Percentiles rank a stretch among this genome's conserved stretches.
Evolutionary conservation across 1,139 yeast genomes (phyloP).

Genomic region (Barnettozyma hawaiiensis): DNA sequence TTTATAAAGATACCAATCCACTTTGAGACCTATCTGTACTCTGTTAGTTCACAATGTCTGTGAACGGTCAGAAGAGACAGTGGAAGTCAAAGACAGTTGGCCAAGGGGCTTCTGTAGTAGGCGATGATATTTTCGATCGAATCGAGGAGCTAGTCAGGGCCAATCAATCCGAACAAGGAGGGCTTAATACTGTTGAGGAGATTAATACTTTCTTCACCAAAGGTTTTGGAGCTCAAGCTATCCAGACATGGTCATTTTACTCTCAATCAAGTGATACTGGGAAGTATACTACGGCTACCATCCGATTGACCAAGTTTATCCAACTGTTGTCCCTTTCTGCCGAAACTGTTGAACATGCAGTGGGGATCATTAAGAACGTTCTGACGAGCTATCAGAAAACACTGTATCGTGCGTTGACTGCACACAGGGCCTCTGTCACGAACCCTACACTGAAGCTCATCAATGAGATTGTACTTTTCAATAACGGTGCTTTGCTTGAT

Average conservation of each 20-base stretch:
- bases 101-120: slow-evolving; percentile 10
- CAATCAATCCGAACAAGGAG: slow-evolving; percentile 4
- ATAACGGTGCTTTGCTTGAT: slow-evolving; percentile 45
- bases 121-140: slow-evolving; percentile 27
- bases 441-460: slow-evolving; percentile 57
- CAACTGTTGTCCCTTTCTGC: slow-evolving; percentile 9
- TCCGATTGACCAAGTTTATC: slow-evolving; percentile 14
- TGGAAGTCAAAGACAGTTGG: neutral
- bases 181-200: slow-evolving; percentile 24
- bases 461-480: slow-evolving; percentile 44
- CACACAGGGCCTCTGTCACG: slow-evolving; percentile 52
- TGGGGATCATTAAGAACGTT: slow-evolving; percentile 44
- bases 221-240: slow-evolving; percentile 33
- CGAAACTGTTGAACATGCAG: slow-evolving; percentile 28
- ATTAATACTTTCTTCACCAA: slow-evolving; percentile 30
- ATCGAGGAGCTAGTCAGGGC: slow-evolving; percentile 23
- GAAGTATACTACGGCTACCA: slow-evolving; percentile 40
- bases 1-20: no score
- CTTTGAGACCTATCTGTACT: neutral
- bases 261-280: slow-evolving; percentile 59
- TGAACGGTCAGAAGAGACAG: neutral
- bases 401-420: slow-evolving; percentile 62
- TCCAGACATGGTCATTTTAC: slow-evolving; percentile 57
- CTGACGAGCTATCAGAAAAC: slow-evolving; percentile 54
- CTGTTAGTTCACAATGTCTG: neutral